Conservation (phyloP, 1,284 basidiomycete genomes). For the Sanghuangporus weigelae region DNA sequence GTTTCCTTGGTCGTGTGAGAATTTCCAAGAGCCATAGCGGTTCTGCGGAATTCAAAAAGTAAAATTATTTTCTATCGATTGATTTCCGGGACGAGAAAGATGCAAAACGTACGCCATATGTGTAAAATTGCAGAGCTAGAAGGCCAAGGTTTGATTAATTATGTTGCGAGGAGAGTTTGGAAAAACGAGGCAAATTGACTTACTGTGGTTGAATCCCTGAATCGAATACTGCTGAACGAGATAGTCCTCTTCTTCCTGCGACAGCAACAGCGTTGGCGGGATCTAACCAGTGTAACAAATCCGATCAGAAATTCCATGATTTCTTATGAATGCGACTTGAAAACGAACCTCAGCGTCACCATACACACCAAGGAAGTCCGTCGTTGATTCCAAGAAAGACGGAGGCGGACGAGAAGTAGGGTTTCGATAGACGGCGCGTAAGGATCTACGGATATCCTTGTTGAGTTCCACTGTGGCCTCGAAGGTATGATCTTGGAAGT, state of each 20-base stretch:
- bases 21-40: conserved; percentile 44
- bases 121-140: conserved; percentile 54
- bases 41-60: conserved; percentile 34
- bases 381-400: conserved; percentile 42
- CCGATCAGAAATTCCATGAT: not conserved
- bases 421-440: conserved; percentile 49
- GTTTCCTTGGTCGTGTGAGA: conserved; percentile 50
- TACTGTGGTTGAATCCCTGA: conserved; percentile 58
- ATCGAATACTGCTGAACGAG: conserved; percentile 52
- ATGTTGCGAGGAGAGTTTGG: not conserved
- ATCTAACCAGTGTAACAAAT: conserved; percentile 35
- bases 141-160: not conserved
- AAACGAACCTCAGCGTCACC: conserved; percentile 32
- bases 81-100: not conserved
- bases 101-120: conserved; percentile 34
- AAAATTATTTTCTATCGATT: not conserved
- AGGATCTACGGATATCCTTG: conserved; percentile 44
- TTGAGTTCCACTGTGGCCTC: conserved; percentile 49
- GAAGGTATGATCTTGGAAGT: conserved; percentile 46
- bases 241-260: conserved; percentile 57
- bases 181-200: conserved; percentile 22
- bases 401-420: conserved; percentile 49
- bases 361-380: conserved; percentile 50
- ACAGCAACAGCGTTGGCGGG: conserved; percentile 53
- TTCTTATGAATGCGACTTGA: not conserved